Evolutionary conservation across 352 stramenopile genomes (phyloP).

Genomic region (Phytopythium helicoides): DNA sequence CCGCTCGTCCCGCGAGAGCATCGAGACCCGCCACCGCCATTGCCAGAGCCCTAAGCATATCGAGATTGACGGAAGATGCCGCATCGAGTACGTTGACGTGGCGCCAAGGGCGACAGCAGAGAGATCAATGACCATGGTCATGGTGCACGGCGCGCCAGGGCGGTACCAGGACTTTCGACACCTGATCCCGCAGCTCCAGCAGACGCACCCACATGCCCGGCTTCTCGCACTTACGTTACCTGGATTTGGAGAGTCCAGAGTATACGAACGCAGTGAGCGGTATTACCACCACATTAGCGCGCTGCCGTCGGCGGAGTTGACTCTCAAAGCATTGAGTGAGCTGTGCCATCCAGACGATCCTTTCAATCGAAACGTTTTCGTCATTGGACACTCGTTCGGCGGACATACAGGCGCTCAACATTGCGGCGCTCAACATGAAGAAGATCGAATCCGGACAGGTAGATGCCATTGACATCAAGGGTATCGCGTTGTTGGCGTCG

Average conservation of each 20-base stretch:
- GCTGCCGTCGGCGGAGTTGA: conserved; percentile 23
- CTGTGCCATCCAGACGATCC: conserved; percentile 20
- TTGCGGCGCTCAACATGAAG: conserved; percentile 32
- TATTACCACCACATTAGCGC: conserved; percentile 34
- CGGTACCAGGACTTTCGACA: conserved; percentile 56
- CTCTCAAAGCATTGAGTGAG: conserved; percentile 22
- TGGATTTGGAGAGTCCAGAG: conserved; percentile 29
- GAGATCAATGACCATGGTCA: conserved; percentile 30
- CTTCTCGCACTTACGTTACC: conserved; percentile 39
- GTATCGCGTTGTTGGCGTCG: conserved; percentile 37
- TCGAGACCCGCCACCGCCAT: conserved; percentile 16
- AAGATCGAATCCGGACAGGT: neutral
- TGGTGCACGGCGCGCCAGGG: conserved; percentile 57
- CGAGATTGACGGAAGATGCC: conserved; percentile 23
- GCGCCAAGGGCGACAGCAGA: conserved; percentile 7
- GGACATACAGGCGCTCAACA: conserved; percentile 45
- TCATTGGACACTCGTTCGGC: conserved; percentile 54
- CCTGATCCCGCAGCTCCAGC: conserved; percentile 34
- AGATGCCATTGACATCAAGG: conserved; percentile 12
- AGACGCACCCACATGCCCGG: conserved; percentile 13
- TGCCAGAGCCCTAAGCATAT: conserved; percentile 27
- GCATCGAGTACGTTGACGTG: conserved; percentile 36
- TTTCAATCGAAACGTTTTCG: conserved; percentile 26
- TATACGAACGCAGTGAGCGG: conserved; percentile 13
- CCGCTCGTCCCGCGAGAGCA: conserved; percentile 5